Percentiles rank a stretch among this genome's conserved stretches.
These are phyloP conservation scores for Cystobasidium pallidum DNA, from an alignment of 1,284 basidiomycete species.

Conservation along the genomic window DNA sequence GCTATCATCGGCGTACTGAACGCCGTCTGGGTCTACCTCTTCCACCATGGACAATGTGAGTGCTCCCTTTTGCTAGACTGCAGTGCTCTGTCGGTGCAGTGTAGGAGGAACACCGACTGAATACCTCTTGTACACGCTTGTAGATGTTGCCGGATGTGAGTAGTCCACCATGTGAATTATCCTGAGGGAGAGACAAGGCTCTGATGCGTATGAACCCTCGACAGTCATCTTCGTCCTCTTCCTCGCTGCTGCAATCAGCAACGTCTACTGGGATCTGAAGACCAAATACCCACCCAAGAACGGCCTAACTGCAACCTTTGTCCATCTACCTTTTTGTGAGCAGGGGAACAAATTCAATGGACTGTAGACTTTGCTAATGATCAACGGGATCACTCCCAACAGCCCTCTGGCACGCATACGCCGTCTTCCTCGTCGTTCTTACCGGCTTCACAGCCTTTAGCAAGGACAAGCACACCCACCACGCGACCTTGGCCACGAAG, in stretches of 20 bases:
- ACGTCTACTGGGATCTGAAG: constrained; percentile 57
- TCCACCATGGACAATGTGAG: constrained; percentile 40
- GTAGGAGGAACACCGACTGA: constrained; percentile 45
- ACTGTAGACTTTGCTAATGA: too few relatives aligned
- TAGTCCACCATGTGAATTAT: too few relatives aligned
- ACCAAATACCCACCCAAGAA: constrained; percentile 53
- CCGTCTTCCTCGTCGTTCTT: constrained; percentile 57
- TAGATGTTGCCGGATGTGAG: constrained; percentile 28
- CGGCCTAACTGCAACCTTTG: constrained; percentile 52
- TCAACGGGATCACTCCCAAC: constrained; percentile 46
- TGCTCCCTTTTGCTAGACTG: not conserved
- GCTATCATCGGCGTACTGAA: constrained; percentile 55
- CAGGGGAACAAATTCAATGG: too few relatives aligned
- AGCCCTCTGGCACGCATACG: constrained; percentile 55
- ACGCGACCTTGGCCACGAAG: constrained; percentile 55
- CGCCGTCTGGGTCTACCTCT: constrained; percentile 51
- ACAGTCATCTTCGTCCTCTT: constrained; percentile 58
- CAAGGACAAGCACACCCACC: constrained; percentile 52
- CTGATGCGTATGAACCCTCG: too few relatives aligned
- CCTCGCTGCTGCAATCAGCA: constrained; percentile 56
- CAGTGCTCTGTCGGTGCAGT: too few relatives aligned
- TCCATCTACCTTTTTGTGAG: constrained; percentile 57
- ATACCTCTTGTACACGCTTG: not conserved
- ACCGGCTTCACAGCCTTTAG: constrained; percentile 57
- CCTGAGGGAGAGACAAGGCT: too few relatives aligned